These are phyloP conservation scores for Oryza punctata DNA, from an alignment of 176 grass and related monocot genomes.

Conservation along the genomic window DNA sequence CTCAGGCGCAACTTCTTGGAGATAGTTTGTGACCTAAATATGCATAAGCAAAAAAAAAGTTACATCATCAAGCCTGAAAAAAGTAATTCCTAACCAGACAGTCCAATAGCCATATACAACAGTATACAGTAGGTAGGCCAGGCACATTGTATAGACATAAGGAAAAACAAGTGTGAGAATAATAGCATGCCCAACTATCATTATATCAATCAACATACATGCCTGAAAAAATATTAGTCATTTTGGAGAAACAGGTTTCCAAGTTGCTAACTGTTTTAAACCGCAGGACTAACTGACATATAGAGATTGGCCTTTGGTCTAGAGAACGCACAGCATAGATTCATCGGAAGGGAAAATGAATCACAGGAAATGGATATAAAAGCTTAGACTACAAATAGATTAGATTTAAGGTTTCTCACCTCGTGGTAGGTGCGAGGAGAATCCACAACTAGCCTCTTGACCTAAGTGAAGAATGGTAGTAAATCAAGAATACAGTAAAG, in stretches of 20 bases:
- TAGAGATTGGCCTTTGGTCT: slow-evolving; percentile 19
- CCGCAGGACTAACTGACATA: slow-evolving; percentile 5
- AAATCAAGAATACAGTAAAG: slow-evolving; percentile 32
- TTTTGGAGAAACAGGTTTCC: slow-evolving; percentile 26
- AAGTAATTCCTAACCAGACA: slow-evolving; percentile 23
- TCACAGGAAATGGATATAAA: slow-evolving; percentile 28
- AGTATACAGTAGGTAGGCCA: slow-evolving; percentile 8
- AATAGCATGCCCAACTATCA: slow-evolving; percentile 2
- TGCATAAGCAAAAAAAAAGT: slow-evolving; percentile 4
- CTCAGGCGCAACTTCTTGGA: slow-evolving; percentile 91
- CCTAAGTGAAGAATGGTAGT: slow-evolving; percentile 50
- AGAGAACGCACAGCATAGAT: slow-evolving; percentile 20
- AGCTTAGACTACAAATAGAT: slow-evolving; percentile 22
- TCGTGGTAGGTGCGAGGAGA: slow-evolving; percentile 93
- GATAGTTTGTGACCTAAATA: slow-evolving; percentile 80
- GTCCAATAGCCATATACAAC: neutral
- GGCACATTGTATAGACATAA: neutral
- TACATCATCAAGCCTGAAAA: slow-evolving; percentile 1
- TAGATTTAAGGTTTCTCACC: slow-evolving; percentile 40
- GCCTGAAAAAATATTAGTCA: slow-evolving; percentile 21
- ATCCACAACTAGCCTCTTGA: slow-evolving; percentile 85
- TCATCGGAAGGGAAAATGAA: neutral
- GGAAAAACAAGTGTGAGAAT: neutral
- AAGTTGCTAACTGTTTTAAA: neutral
- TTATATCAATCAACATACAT: neutral